These are phyloP conservation scores for Verticillium klebahnii DNA, from an alignment of 2,329 filamentous ascomycete species.

Conservation along the genomic window DNA sequence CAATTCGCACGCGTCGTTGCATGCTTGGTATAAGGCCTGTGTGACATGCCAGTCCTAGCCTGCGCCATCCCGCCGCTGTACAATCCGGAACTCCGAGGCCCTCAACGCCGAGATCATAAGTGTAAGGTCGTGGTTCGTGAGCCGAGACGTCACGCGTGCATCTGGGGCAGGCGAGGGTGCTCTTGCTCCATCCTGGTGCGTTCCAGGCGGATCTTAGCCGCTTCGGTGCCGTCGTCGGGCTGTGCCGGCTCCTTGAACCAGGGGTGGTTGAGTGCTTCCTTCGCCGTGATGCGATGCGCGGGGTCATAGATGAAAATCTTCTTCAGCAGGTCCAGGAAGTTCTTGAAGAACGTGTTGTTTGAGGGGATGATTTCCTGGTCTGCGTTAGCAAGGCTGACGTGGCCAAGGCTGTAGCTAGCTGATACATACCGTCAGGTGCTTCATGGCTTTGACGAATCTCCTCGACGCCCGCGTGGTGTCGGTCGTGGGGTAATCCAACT, in stretches of 20 bases:
- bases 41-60: background rate
- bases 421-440: constrained; percentile 53
- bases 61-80: background rate
- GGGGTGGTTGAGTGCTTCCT: constrained; percentile 60
- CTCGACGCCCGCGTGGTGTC: constrained; percentile 62
- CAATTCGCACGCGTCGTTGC: background rate
- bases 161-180: constrained; percentile 5
- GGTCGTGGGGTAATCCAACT: constrained; percentile 59
- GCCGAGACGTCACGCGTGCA: constrained; percentile 7
- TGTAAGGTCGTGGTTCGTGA: background rate
- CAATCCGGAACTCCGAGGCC: background rate
- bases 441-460: constrained; percentile 70
- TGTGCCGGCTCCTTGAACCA: constrained; percentile 63
- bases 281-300: constrained; percentile 59
- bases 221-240: constrained; percentile 64
- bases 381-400: constrained; percentile 8
- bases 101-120: constrained; percentile 15
- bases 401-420: background rate
- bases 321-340: constrained; percentile 59
- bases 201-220: constrained; percentile 57
- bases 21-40: background rate
- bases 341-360: constrained; percentile 53
- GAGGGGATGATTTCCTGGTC: constrained; percentile 59
- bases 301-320: constrained; percentile 69
- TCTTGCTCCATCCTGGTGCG: constrained; percentile 40